phyloP scores from a whole-genome alignment of 2,329 filamentous ascomycete genomes.

The Intubia oerlemansii region DNA sequence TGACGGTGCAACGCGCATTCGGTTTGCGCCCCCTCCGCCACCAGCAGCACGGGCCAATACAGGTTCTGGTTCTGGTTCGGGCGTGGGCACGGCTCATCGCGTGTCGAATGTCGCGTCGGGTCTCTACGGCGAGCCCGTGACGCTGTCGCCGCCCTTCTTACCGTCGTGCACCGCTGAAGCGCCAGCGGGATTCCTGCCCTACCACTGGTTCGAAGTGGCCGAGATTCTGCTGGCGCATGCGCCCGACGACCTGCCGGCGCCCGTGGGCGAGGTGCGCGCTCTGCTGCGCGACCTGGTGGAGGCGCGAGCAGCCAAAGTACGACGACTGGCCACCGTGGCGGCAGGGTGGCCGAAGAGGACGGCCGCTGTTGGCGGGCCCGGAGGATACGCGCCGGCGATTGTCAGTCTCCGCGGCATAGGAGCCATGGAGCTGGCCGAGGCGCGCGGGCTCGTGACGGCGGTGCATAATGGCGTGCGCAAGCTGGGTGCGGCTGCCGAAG shows the following conservation, averaged over 20 bases:
- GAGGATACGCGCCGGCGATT: constrained; percentile 17
- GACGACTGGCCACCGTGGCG: constrained; percentile 28
- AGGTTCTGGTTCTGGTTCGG: too few relatives aligned
- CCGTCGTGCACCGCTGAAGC: constrained; percentile 50
- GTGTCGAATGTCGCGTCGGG: too few relatives aligned
- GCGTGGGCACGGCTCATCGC: constrained; percentile 9
- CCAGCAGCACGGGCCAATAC: constrained; percentile 30
- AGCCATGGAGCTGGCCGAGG: constrained; percentile 82
- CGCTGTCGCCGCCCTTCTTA: constrained; percentile 54
- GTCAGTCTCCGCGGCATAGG: constrained; percentile 55
- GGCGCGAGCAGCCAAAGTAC: constrained; percentile 74
- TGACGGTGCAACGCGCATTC: constrained; percentile 42
- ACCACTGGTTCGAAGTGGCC: constrained; percentile 85
- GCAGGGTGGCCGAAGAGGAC: constrained; percentile 28
- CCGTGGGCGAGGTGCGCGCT: constrained; percentile 51
- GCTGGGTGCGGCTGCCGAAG: constrained; percentile 64
- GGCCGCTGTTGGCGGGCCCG: neutral
- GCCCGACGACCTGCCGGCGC: constrained; percentile 51
- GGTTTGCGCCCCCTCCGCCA: constrained; percentile 60
- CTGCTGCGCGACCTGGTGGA: constrained; percentile 67
- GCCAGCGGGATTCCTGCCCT: constrained; percentile 53
- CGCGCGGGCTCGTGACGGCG: constrained; percentile 59
- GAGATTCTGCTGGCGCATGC: constrained; percentile 75
- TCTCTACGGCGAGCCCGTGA: constrained; percentile 5
- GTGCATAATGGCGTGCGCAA: constrained; percentile 77